A percentile compares a stretch with the other conserved stretches of the same genome.
These are phyloP conservation scores for Aspergillus haitiensis DNA, from an alignment of 495 filamentous ascomycete species.

Conservation along the genomic window DNA sequence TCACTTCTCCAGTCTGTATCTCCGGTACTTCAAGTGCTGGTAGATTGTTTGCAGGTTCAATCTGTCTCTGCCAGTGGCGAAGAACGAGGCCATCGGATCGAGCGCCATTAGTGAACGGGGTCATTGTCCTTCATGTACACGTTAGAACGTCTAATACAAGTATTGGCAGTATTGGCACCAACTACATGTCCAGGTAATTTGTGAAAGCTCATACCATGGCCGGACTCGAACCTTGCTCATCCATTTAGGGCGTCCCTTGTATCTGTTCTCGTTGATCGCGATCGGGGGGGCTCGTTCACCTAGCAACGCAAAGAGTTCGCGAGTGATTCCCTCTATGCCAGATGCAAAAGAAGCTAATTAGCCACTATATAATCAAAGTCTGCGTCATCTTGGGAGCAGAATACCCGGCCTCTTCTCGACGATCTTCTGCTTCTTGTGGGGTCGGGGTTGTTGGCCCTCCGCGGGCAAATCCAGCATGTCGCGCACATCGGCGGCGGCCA, in stretches of 20 bases:
- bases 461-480: conserved; percentile 83
- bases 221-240: conserved; percentile 54
- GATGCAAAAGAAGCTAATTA: too few relatives aligned
- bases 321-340: conserved; percentile 65
- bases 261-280: conserved; percentile 64
- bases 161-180: background rate
- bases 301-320: conserved; percentile 64
- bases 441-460: conserved; percentile 56
- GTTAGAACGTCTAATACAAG: background rate
- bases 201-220: conserved; percentile 49
- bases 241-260: conserved; percentile 62
- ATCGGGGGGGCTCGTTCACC: conserved; percentile 70
- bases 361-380: too few relatives aligned
- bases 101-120: conserved; percentile 60
- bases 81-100: conserved; percentile 58
- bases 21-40: conserved; percentile 43
- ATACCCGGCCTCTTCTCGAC: conserved; percentile 67
- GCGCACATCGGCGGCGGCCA: conserved; percentile 81
- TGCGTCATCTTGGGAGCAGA: background rate
- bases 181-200: background rate
- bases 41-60: conserved; percentile 37
- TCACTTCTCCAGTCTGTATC: conserved; percentile 31
- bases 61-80: conserved; percentile 63
- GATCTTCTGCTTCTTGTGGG: conserved; percentile 77
- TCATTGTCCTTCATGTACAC: conserved; percentile 43